phyloP scores from a whole-genome alignment of 331 rosid genomes.

The Dryas integrifolia region DNA sequence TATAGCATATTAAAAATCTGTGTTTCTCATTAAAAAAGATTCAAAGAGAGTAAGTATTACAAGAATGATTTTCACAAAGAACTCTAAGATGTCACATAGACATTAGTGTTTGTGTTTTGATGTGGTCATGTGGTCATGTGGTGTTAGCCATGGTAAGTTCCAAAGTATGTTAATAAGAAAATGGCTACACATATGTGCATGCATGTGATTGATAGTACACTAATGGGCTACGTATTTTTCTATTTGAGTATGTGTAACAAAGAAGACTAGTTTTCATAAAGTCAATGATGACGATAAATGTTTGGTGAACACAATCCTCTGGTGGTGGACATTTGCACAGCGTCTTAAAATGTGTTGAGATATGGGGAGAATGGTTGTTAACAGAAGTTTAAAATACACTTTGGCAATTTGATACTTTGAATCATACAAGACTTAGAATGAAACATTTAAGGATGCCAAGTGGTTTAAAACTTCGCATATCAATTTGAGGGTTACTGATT shows the following conservation, averaged over 20 bases:
- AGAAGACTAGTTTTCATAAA: not conserved
- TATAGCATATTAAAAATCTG: not conserved
- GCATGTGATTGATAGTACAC: not conserved
- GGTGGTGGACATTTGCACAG: not conserved
- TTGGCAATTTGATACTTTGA: not conserved
- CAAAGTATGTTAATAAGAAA: not conserved
- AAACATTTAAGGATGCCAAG: not conserved
- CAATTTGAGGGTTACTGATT: not conserved
- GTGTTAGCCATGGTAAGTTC: not conserved
- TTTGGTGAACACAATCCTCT: not conserved
- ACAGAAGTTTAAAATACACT: not conserved
- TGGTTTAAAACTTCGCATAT: not conserved
- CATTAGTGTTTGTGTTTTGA: not conserved
- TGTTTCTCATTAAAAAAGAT: not conserved
- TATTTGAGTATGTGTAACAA: not conserved
- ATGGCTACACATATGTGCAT: not conserved
- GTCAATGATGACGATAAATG: not conserved
- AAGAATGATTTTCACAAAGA: slow-evolving; percentile 2
- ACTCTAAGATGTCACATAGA: not conserved
- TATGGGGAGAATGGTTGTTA: not conserved
- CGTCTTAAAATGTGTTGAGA: not conserved
- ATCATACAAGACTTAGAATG: not conserved
- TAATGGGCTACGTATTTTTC: not conserved
- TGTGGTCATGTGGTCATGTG: not conserved
- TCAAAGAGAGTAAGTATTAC: not conserved